Conservation (phyloP, 768 basidiomycete genomes). For the Hericium erinaceus region DNA sequence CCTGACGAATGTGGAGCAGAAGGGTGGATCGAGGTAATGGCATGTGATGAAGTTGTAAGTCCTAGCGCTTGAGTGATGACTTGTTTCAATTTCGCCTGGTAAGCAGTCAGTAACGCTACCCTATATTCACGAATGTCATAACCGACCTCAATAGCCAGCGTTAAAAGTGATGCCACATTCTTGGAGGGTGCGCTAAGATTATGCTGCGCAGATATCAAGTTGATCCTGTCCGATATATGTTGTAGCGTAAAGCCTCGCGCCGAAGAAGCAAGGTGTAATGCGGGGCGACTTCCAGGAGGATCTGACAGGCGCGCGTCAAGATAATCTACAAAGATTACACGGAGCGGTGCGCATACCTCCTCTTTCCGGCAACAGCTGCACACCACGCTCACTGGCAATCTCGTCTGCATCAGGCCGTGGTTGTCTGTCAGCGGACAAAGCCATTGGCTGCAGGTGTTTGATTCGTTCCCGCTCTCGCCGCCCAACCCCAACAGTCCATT, state of each 20-base stretch:
- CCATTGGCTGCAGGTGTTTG: slow-evolving; percentile 34
- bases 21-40: slow-evolving; percentile 66
- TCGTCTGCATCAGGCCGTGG: slow-evolving; percentile 52
- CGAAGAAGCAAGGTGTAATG: slow-evolving; percentile 64
- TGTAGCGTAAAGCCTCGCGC: slow-evolving; percentile 66
- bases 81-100: slow-evolving; percentile 73
- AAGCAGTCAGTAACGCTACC: neutral
- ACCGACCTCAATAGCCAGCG: slow-evolving; percentile 68
- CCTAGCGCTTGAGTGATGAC: slow-evolving; percentile 75
- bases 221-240: slow-evolving; percentile 71
- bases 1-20: slow-evolving; percentile 31
- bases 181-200: slow-evolving; percentile 53
- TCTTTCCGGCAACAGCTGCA: slow-evolving; percentile 54
- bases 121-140: neutral
- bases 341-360: slow-evolving; percentile 38
- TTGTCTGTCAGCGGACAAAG: slow-evolving; percentile 31
- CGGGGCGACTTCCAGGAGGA: slow-evolving; percentile 60
- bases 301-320: slow-evolving; percentile 28
- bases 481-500: slow-evolving; percentile 66
- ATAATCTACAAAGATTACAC: neutral
- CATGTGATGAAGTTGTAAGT: slow-evolving; percentile 65
- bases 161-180: slow-evolving; percentile 58
- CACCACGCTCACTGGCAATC: slow-evolving; percentile 59
- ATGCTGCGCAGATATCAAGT: slow-evolving; percentile 74
- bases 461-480: slow-evolving; percentile 70